phyloP scores from a whole-genome alignment of 805 yeast species.

The Saturnispora besseyi region DNA sequence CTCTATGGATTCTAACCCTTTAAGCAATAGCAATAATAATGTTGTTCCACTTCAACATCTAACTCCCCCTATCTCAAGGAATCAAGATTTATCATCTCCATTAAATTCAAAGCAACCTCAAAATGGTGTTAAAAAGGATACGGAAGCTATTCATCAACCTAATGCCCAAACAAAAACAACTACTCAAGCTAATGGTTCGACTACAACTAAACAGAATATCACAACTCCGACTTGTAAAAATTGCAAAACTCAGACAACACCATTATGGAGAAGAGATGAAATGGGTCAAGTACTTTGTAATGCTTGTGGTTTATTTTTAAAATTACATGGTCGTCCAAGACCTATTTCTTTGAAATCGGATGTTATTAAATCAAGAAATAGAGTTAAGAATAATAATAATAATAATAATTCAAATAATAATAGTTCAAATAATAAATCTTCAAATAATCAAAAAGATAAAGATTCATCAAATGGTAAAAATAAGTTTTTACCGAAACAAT shows the following conservation, averaged over 20 bases:
- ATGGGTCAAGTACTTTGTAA: slow-evolving; percentile 85
- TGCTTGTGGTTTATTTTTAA: slow-evolving; percentile 86
- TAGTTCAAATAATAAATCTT: slow-evolving; percentile 25
- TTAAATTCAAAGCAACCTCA: neutral
- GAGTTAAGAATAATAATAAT: slow-evolving; percentile 47
- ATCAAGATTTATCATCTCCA: neutral
- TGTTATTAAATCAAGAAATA: slow-evolving; percentile 82
- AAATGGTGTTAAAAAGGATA: neutral
- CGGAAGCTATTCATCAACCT: slow-evolving; percentile 35
- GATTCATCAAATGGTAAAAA: slow-evolving; percentile 23
- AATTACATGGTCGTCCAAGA: slow-evolving; percentile 86
- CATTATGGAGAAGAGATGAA: slow-evolving; percentile 92
- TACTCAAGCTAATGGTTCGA: slow-evolving; percentile 50
- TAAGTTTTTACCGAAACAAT: slow-evolving; percentile 31
- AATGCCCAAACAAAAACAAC: slow-evolving; percentile 52
- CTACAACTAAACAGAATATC: slow-evolving; percentile 56
- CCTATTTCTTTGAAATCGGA: slow-evolving; percentile 89
- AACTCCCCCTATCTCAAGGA: neutral
- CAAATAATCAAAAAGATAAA: slow-evolving; percentile 47
- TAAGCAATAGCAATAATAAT: neutral
- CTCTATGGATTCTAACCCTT: neutral
- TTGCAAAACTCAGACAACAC: slow-evolving; percentile 88
- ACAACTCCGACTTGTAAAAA: slow-evolving; percentile 73
- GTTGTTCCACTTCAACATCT: neutral
- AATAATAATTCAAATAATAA: neutral